Percentiles rank a stretch among this genome's conserved stretches.
Conservation (phyloP, 805 yeast genomes). For the Wickerhamiella hasegawae region DNA sequence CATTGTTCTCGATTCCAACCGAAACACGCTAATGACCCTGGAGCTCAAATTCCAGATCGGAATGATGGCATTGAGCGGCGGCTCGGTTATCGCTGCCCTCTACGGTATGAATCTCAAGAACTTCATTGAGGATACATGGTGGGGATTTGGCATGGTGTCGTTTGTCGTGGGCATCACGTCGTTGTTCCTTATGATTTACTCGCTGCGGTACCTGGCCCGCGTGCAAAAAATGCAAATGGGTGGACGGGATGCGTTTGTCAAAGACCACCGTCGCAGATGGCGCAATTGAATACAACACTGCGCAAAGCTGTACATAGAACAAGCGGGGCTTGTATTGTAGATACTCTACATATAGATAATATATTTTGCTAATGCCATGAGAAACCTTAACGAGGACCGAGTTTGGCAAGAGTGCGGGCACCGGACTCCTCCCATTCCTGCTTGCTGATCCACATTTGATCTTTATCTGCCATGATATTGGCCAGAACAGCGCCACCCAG, state of each 20-base stretch:
- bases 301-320: too few relatives aligned
- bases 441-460: constrained; percentile 93
- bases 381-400: constrained; percentile 68
- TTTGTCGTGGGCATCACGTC: constrained; percentile 30
- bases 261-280: too few relatives aligned
- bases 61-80: constrained; percentile 63
- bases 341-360: not conserved
- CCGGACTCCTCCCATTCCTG: constrained; percentile 99
- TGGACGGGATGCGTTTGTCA: not conserved
- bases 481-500: constrained; percentile 98
- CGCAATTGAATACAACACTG: too few relatives aligned
- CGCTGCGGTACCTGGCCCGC: constrained; percentile 41
- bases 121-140: constrained; percentile 66
- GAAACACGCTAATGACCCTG: constrained; percentile 81
- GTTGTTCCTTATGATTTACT: constrained; percentile 32
- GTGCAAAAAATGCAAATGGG: constrained; percentile 60
- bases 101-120: constrained; percentile 96
- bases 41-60: constrained; percentile 76
- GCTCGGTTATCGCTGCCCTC: constrained; percentile 66
- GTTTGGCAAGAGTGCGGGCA: constrained; percentile 62
- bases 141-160: constrained; percentile 45
- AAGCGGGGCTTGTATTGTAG: too few relatives aligned
- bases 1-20: constrained; percentile 80
- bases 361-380: not conserved
- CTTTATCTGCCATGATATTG: constrained; percentile 94